Conservation (phyloP, 169 alveolate species). For the Amoebophrya sp. region DNA sequence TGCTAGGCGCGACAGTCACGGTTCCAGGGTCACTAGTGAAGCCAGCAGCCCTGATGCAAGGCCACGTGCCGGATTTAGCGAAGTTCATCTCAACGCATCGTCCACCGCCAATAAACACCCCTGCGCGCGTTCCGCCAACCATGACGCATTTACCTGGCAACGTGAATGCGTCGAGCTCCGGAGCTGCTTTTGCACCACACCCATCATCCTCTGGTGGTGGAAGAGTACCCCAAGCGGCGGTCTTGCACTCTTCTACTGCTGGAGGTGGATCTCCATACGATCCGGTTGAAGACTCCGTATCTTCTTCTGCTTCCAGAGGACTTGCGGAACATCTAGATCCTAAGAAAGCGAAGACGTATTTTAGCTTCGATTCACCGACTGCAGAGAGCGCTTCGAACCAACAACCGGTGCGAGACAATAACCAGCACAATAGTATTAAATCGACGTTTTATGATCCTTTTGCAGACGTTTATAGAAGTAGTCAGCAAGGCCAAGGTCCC, state of each 20-base stretch:
- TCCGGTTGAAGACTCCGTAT: background rate
- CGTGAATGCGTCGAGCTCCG: background rate
- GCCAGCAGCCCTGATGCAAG: background rate
- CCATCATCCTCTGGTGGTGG: background rate
- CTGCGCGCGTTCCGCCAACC: background rate
- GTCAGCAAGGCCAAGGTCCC: background rate
- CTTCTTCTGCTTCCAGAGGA: too few species aligned
- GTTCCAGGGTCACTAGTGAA: background rate
- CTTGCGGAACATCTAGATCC: background rate
- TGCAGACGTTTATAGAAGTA: background rate
- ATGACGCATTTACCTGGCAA: background rate
- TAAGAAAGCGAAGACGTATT: background rate
- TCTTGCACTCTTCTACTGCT: background rate
- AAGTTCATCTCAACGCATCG: background rate
- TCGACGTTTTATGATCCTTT: background rate
- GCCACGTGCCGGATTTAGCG: background rate
- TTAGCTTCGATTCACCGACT: background rate
- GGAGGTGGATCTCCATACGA: background rate
- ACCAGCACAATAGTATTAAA: background rate
- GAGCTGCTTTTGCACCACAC: background rate
- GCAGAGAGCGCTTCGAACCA: background rate
- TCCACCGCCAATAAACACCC: background rate
- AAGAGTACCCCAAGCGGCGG: background rate
- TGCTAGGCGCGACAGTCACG: background rate
- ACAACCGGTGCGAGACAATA: background rate